These are phyloP conservation scores for Tillandsia leiboldiana DNA, from an alignment of 176 grass and related monocot species.

Conservation along the genomic window DNA sequence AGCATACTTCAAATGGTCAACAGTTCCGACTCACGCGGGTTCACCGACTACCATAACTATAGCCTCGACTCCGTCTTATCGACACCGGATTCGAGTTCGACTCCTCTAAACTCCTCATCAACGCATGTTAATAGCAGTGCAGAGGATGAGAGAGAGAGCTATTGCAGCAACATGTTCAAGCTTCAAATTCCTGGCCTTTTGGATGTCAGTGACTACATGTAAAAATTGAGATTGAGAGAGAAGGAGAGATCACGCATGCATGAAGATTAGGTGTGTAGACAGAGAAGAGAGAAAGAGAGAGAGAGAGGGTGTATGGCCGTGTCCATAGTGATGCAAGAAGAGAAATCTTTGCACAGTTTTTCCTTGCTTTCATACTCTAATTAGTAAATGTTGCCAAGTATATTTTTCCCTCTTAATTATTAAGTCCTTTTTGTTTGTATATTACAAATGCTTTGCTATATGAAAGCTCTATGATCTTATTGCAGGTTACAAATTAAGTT, in stretches of 20 bases:
- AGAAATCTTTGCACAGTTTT: neutral
- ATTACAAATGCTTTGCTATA: too few relatives aligned
- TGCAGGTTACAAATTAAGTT: too few relatives aligned
- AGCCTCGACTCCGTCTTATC: conserved; percentile 37
- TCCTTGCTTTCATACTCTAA: neutral
- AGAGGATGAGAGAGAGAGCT: conserved; percentile 26
- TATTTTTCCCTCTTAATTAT: too few relatives aligned
- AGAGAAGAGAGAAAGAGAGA: neutral
- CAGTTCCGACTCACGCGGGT: conserved; percentile 31
- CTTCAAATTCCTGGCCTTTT: conserved; percentile 22
- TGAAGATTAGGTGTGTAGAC: neutral
- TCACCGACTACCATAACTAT: conserved; percentile 22
- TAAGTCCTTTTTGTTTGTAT: too few relatives aligned
- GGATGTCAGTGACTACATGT: conserved; percentile 28
- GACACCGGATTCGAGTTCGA: conserved; percentile 46
- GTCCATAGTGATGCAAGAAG: neutral
- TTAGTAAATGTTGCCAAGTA: too few relatives aligned
- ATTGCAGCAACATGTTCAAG: conserved; percentile 29
- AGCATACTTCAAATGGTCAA: conserved; percentile 23
- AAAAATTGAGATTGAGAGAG: neutral
- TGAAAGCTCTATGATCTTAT: too few relatives aligned
- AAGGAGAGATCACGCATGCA: neutral
- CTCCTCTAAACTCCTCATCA: conserved; percentile 17
- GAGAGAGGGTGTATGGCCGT: neutral
- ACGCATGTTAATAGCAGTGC: neutral